Evolutionary conservation across 2,329 filamentous ascomycete genomes (phyloP).

Genomic region (Sporothrix globosa): DNA sequence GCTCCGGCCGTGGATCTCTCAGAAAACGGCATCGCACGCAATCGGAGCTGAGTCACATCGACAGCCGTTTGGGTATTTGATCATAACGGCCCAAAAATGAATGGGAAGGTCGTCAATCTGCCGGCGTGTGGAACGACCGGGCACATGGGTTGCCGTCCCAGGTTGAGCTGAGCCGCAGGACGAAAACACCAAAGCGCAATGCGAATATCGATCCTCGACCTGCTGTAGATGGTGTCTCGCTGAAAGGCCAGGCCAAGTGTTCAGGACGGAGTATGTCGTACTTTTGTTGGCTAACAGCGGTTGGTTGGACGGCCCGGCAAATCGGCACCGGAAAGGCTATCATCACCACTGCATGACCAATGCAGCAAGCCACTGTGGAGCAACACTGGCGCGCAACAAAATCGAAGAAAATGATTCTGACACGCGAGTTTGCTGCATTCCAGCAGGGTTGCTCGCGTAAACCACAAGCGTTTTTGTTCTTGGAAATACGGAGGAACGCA

Average conservation of each 20-base stretch:
- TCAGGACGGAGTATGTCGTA: background rate
- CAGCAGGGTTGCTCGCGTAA: background rate
- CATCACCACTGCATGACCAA: background rate
- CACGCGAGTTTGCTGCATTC: background rate
- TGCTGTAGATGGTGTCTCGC: no score
- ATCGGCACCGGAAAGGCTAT: conserved; percentile 29
- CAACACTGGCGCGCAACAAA: background rate
- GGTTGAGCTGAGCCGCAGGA: conserved; percentile 2
- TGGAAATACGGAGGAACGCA: background rate
- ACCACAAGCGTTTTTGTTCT: background rate
- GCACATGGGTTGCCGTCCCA: conserved; percentile 20
- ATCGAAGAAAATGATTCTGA: background rate
- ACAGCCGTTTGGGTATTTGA: background rate
- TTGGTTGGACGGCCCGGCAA: conserved; percentile 23
- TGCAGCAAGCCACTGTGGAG: background rate
- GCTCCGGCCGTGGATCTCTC: no score
- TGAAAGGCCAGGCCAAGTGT: background rate
- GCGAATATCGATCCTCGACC: no score
- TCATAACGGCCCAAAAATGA: background rate
- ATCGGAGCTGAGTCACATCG: no score
- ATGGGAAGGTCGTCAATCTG: background rate
- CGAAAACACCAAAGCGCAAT: background rate
- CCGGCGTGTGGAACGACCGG: background rate
- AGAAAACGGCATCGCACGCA: background rate
- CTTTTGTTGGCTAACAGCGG: background rate